Evolutionary conservation across 805 yeast genomes (phyloP), one percentile per base, ranked within the genome.

Genomic region (Starmera dryadoides): DNA sequence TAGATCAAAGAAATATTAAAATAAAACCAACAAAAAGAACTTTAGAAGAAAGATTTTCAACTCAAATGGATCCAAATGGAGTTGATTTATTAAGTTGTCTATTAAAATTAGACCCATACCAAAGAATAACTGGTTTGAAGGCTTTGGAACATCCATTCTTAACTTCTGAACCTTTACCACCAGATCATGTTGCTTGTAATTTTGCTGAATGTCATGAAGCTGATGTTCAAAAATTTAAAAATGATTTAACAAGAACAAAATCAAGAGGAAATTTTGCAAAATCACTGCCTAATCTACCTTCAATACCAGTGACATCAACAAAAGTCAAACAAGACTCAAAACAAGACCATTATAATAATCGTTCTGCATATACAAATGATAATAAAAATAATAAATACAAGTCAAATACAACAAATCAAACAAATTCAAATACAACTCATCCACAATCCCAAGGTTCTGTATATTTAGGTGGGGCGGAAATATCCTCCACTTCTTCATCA

Each of bases 201-300:
- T 83, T 82, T 47, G 89, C 83, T 47, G 95, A 89, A 46, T 77
- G 95, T 44, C 97, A 93, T 58, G 98, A 91, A 59, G 73, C 88
- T 20, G 96, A 87, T 59, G 76, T 76, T 35, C 76, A 77, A 45
- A 67, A 77, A 46, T 69, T 73, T 62, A 70, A 69, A 57, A 65
- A 65, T 55, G 16, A 10, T 11, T 9, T 7, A 12, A 14, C 4
- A 6, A 15, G 16, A n/a, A 6, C 30, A 26, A 34, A 30, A 16
- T 16, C 32, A 12, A 30, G 17, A 15, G 19, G 19, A 6, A 15
- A 30, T 16, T 11, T 3, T 15, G 26, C 34, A 36, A 35, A 32
- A 35, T 12, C 36, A 30, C 16, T 15, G 26, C 15, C 35, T 21
- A 29, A 26, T 30, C 16, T 30, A 33, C 16, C 40, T 33, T 14